Evolutionary conservation across 345 rosid genomes (phyloP), one percentile per base, ranked within the genome.

Genomic region (Microcos paniculata): DNA sequence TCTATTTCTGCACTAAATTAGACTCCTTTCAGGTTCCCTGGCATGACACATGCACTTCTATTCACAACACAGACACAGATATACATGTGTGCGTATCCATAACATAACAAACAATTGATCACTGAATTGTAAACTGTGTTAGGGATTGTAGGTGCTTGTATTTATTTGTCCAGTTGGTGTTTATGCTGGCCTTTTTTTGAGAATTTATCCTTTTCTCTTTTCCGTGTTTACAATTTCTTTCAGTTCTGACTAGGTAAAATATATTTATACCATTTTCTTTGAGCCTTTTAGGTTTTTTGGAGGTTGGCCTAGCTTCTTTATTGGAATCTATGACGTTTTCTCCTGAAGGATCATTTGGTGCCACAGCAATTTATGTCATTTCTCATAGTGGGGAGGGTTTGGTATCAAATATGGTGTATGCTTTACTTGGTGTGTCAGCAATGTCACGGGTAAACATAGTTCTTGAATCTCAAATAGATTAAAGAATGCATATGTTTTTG

Each of bases 381-480:
- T 89, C 92, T 77, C 94, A 78, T 77, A 89, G 91, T 72, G 99
- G 98, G 57, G 98, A 94, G 82, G 98, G 97, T 68, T 96, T 95
- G 69, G 85, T 92, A 70, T 94, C 98, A 75, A 92, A 90, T 82
- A 83, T 92, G 56, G 83, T 94, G 71, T 94, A 94, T 88, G 97
- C 97, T 81, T 82, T 94, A 81, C 97, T 94, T 68, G 98, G 99
- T 77, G 92, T 92, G 77, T 94, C 98, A 56, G 98, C 99, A 78
- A 91, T 94, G 98, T 91, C 99, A 76, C 86, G 97, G 94, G 99
- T 95, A 92, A 84, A 72, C 69, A 26, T 71, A 38, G 1, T 42
- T 73, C 75, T 71, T 64, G 43, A 77, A 80, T 49, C 23, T 57
- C 58, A 58, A 65, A 66, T 52, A n/a, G 10, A 55, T 62, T 31